These are phyloP conservation scores for Pseudocercospora eumusae DNA, from an alignment of 2,329 filamentous ascomycete genomes.

Conservation along the genomic window DNA sequence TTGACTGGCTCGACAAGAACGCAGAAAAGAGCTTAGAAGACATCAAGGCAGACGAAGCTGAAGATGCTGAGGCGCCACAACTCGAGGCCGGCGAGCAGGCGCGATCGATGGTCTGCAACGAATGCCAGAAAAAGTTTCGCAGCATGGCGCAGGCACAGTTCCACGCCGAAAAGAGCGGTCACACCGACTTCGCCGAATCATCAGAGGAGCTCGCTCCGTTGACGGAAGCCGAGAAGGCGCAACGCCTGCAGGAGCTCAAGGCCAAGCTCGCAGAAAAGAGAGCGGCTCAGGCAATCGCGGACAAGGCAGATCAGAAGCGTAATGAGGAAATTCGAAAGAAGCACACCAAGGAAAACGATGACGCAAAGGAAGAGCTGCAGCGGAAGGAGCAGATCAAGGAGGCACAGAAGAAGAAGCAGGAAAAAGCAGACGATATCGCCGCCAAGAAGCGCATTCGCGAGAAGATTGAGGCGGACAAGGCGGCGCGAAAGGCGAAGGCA, in stretches of 20 bases:
- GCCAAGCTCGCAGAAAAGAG: constrained; percentile 72
- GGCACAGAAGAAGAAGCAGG: constrained; percentile 78
- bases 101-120: constrained; percentile 85
- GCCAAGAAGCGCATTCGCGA: constrained; percentile 88
- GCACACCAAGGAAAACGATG: constrained; percentile 83
- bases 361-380: constrained; percentile 83
- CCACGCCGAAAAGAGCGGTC: constrained; percentile 86
- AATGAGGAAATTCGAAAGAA: constrained; percentile 88
- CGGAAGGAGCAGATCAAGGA: constrained; percentile 92
- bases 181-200: constrained; percentile 89
- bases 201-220: constrained; percentile 88
- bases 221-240: constrained; percentile 86
- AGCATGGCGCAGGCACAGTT: constrained; percentile 80
- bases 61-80: constrained; percentile 53
- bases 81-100: constrained; percentile 71
- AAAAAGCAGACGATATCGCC: constrained; percentile 82
- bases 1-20: constrained; percentile 93
- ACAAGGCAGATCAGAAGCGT: constrained; percentile 78
- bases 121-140: constrained; percentile 89
- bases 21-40: constrained; percentile 85
- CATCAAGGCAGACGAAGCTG: constrained; percentile 58
- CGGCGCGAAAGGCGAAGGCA: constrained; percentile 79
- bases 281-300: constrained; percentile 65
- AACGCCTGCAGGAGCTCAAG: constrained; percentile 73
- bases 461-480: constrained; percentile 93